These are phyloP conservation scores for Sarocladium kiliense DNA, from an alignment of 2,329 filamentous ascomycete genomes.

Conservation along the genomic window DNA sequence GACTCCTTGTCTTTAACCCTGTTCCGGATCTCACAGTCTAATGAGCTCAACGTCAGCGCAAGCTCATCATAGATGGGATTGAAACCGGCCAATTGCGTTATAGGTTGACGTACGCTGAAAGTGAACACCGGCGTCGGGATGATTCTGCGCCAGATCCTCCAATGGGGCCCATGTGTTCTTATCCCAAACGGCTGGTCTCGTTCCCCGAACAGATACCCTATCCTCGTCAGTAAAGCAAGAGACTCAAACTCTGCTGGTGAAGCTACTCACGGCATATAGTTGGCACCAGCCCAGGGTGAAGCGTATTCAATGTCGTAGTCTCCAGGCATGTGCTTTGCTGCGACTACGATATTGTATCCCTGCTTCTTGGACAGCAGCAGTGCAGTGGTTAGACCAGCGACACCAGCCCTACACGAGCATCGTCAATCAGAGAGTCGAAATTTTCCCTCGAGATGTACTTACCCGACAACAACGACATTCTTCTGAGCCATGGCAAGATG, in stretches of 20 bases:
- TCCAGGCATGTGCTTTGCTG: constrained; percentile 75
- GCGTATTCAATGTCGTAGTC: constrained; percentile 82
- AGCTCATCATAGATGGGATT: too few relatives aligned
- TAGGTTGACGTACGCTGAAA: constrained; percentile 49
- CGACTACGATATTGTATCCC: constrained; percentile 29
- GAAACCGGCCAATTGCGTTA: too few relatives aligned
- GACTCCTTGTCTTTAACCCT: constrained; percentile 5
- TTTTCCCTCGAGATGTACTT: too few relatives aligned
- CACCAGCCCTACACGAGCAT: constrained; percentile 24
- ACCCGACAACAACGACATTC: constrained; percentile 7
- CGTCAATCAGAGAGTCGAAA: background rate
- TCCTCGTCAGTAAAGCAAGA: background rate
- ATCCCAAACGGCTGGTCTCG: constrained; percentile 43
- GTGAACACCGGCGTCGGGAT: constrained; percentile 69
- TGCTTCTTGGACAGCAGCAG: constrained; percentile 28
- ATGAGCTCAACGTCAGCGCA: background rate
- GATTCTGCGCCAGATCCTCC: constrained; percentile 47
- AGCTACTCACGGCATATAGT: constrained; percentile 57
- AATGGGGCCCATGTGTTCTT: constrained; percentile 53
- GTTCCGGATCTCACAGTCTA: constrained; percentile 40
- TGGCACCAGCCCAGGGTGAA: constrained; percentile 76
- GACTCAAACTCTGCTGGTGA: background rate
- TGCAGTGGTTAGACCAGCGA: constrained; percentile 35
- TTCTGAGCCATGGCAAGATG: background rate
- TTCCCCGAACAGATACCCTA: constrained; percentile 10